Evolutionary conservation across 768 basidiomycete species (phyloP).

Genomic region (Russula dissimulans): DNA sequence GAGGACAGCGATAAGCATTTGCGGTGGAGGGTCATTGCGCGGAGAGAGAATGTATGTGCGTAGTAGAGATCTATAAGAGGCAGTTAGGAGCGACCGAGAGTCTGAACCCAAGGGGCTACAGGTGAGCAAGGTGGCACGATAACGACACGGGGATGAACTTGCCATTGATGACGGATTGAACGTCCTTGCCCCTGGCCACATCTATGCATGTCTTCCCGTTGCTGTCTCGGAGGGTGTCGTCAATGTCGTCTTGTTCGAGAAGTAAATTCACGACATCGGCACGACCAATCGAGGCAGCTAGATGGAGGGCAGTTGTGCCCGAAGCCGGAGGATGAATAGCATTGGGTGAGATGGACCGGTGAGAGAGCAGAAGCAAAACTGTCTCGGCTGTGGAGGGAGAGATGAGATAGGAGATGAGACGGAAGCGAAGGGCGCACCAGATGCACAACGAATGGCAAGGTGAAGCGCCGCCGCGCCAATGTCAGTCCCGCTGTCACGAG

Average conservation of each 20-base stretch:
- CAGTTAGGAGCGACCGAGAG: conserved; percentile 66
- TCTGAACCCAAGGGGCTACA: conserved; percentile 34
- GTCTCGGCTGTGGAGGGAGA: conserved; percentile 44
- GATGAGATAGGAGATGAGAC: neutral
- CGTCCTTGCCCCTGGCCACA: conserved; percentile 61
- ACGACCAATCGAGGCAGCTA: conserved; percentile 66
- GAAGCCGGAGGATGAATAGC: conserved; percentile 65
- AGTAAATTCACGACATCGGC: conserved; percentile 65
- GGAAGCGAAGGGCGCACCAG: conserved; percentile 37
- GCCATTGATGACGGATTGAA: conserved; percentile 61
- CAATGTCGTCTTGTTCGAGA: conserved; percentile 68
- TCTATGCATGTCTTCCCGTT: conserved; percentile 64
- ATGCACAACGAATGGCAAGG: conserved; percentile 74
- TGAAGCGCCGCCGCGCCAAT: conserved; percentile 70
- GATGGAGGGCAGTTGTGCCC: conserved; percentile 61
- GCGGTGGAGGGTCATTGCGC: conserved; percentile 26
- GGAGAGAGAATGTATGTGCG: conserved; percentile 66
- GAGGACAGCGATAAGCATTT: conserved; percentile 47
- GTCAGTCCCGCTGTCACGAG: conserved; percentile 42
- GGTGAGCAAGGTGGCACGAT: neutral
- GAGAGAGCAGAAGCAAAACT: conserved; percentile 54
- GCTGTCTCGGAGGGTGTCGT: conserved; percentile 65
- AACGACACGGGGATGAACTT: conserved; percentile 17
- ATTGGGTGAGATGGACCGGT: conserved; percentile 74
- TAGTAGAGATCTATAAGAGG: conserved; percentile 64